Conservation (phyloP, 371 early-diverging fungal genomes). For the Rhizopus stolonifer region DNA sequence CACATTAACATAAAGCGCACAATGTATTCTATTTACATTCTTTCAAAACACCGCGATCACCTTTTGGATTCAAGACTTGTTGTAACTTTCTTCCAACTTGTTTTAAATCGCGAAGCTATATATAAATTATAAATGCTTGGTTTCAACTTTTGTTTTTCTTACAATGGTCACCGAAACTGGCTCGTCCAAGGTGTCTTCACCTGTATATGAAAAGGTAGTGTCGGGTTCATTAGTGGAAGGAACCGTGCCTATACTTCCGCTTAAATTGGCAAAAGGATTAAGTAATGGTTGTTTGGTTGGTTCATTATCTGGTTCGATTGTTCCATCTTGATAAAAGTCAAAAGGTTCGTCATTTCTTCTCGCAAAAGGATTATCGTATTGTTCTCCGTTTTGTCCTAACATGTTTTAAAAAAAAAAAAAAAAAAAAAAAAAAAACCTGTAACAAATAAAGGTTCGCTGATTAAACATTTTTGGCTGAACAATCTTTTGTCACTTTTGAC, state of each 20-base stretch:
- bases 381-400: not conserved
- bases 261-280: constrained; percentile 20
- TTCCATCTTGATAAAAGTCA: constrained; percentile 19
- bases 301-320: constrained; percentile 18
- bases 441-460: not conserved
- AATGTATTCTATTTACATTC: constrained; percentile 63
- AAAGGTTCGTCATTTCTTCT: constrained; percentile 15
- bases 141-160: too few species aligned
- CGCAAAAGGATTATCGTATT: constrained; percentile 30
- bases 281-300: constrained; percentile 2
- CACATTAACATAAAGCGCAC: too few species aligned
- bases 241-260: constrained; percentile 17
- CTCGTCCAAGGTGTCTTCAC: constrained; percentile 87
- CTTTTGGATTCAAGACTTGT: constrained; percentile 75
- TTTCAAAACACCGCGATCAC: constrained; percentile 63
- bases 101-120: constrained; percentile 76
- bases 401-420: not conserved
- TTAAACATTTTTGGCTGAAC: not conserved
- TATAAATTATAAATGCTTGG: too few species aligned
- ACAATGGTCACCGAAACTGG: constrained; percentile 85
- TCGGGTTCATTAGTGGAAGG: constrained; percentile 6
- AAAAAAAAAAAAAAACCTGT: not conserved
- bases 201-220: constrained; percentile 14
- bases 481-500: too few species aligned
- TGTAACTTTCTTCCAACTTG: constrained; percentile 72